phyloP scores from a whole-genome alignment of 75 land plant species.

The Chamaecyparis obtusa region DNA sequence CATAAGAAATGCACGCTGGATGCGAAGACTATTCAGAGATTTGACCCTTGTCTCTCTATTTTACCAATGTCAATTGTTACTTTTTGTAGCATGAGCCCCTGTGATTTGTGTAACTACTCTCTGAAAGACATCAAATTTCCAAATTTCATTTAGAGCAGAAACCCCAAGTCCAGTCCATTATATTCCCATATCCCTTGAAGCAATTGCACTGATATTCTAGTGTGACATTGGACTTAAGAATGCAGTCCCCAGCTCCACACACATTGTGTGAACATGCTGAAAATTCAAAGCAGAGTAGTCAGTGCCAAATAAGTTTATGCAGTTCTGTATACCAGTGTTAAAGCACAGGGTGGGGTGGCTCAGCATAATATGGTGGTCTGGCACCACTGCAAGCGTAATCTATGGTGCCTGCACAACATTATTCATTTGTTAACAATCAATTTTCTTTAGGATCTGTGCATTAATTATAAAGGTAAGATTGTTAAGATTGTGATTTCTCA shows the following conservation, averaged over 20 bases:
- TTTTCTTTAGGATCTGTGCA: neutral
- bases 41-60: too few species aligned
- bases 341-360: too few species aligned
- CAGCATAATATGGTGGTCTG: neutral
- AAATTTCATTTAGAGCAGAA: neutral
- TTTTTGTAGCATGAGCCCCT: too few species aligned
- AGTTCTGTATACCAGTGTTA: too few species aligned
- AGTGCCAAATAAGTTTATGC: too few species aligned
- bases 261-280: too few species aligned
- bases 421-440: neutral
- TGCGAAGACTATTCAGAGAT: too few species aligned
- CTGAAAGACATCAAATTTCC: too few species aligned
- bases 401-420: neutral
- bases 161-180: constrained; percentile 1
- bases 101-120: too few species aligned
- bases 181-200: neutral
- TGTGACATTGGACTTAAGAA: neutral
- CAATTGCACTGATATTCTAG: neutral
- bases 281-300: too few species aligned
- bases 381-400: neutral
- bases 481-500: neutral
- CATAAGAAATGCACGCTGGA: too few species aligned
- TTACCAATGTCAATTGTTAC: too few species aligned
- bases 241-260: neutral
- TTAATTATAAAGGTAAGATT: neutral